Base-by-base conservation (phyloP, 345 rosid genomes). In the Acer saccharum region DNA sequence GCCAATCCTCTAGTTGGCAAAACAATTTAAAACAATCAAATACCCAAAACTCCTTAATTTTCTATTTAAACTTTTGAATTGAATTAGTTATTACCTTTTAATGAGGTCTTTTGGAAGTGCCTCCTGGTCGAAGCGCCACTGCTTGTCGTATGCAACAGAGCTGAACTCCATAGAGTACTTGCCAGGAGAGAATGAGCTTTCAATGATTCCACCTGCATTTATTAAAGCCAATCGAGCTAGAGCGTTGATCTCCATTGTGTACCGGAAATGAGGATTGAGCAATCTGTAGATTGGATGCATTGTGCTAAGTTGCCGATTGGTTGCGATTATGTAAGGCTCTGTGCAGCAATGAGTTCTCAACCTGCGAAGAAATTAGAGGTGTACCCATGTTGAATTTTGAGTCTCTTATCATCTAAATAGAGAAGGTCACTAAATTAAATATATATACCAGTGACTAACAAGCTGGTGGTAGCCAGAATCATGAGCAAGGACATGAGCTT, bases 211-310 rank as follows among this genome's bases (percentile, higher is more conserved):
- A 10, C 62, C 89, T 1, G 85, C 92, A 69, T 82, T 90, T 76
- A 89, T 35, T 2, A 91, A 88, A 9, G 73, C 80, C 76, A 81
- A 81, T 46, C 97, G 85, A 69, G 98, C 97, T 27, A 91, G 81
- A 8, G 92, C 90, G 77, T 93, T 93, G 77, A 91, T 89, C 83
- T 89, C 90, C 87, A 93, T 87, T 20, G 98, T 91, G 84, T 91
- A 91, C 16, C 97, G 83, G 76, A 91, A 90, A 81, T 93, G 96
- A 2, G 98, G 98, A 48, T 77, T 87, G 57, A 93, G 60, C 25
- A 90, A 79, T 78, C 86, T 79, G 57, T 87, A 81, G 69, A 93
- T 89, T 1, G 96, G 96, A 80, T 93, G 95, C 92, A 91, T 84
- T 0, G 66, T 86, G 50, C 96, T 93, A 16, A 91, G 88, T 52